A percentile compares a stretch with the other conserved stretches of the same genome.
phyloP scores from a whole-genome alignment of 2,329 filamentous ascomycete species.

The Arachnomyces sp. region DNA sequence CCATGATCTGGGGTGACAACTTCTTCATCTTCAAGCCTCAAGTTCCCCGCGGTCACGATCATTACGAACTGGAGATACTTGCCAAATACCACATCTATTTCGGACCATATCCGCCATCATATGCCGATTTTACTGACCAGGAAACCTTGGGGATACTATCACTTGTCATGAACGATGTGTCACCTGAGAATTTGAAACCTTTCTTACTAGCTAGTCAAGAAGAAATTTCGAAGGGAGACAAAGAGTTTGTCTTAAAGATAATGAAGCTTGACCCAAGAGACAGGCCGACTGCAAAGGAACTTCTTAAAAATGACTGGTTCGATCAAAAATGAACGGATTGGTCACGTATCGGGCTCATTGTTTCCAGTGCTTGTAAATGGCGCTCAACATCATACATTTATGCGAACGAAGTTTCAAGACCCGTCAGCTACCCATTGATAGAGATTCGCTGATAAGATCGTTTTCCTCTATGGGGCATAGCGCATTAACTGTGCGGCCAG shows the following conservation, averaged over 20 bases:
- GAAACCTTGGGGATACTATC: conserved; percentile 8
- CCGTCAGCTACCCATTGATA: too few species aligned
- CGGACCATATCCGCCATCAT: conserved; percentile 19
- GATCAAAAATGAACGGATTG: background rate
- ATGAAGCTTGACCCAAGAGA: conserved; percentile 40
- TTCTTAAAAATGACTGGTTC: conserved; percentile 35
- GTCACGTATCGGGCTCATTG: too few species aligned
- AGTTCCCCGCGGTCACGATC: conserved; percentile 11
- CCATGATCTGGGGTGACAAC: conserved; percentile 12
- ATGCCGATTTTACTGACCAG: conserved; percentile 11
- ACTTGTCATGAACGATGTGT: conserved; percentile 11
- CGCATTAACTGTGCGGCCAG: too few species aligned
- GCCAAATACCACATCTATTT: conserved; percentile 14
- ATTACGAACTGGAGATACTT: conserved; percentile 16
- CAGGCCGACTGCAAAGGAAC: conserved; percentile 30
- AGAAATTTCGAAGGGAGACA: conserved; percentile 26
- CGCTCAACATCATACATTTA: too few species aligned
- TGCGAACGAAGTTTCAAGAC: too few species aligned
- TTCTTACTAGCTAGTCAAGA: conserved; percentile 16
- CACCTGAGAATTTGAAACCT: conserved; percentile 18
- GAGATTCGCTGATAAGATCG: too few species aligned
- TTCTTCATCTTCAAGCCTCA: conserved; percentile 15
- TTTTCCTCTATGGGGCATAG: too few species aligned
- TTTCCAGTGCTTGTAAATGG: too few species aligned
- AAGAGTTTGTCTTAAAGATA: conserved; percentile 33